Evolutionary conservation across 2,329 filamentous ascomycete genomes (phyloP).

Genomic region (Simplicillium sp.): DNA sequence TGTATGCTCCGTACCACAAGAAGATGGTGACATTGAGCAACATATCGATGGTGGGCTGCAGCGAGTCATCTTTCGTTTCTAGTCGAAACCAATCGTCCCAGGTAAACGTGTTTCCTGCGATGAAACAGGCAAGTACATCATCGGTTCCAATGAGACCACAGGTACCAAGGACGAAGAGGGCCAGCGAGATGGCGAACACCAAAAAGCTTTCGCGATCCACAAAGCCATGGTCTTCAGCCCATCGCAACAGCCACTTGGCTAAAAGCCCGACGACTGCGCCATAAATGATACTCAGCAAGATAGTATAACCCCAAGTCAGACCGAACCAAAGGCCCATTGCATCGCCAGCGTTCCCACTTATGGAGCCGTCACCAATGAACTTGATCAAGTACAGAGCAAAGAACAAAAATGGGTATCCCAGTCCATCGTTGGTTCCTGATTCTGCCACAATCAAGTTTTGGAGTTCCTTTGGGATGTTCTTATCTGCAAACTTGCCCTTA

Average conservation of each 20-base stretch:
- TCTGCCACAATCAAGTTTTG: slow-evolving; percentile 77
- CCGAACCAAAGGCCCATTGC: slow-evolving; percentile 78
- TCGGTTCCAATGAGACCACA: slow-evolving; percentile 82
- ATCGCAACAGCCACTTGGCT: slow-evolving; percentile 73
- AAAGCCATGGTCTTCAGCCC: slow-evolving; percentile 70
- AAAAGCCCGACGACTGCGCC: slow-evolving; percentile 71
- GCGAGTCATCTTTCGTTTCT: slow-evolving; percentile 78
- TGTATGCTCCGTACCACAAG: slow-evolving; percentile 82
- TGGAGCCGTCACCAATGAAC: slow-evolving; percentile 53
- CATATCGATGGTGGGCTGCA: slow-evolving; percentile 95
- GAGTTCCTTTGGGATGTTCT: slow-evolving; percentile 73
- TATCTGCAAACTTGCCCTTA: slow-evolving; percentile 87
- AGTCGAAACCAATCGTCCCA: slow-evolving; percentile 93
- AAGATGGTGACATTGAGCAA: slow-evolving; percentile 82
- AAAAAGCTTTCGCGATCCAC: slow-evolving; percentile 83
- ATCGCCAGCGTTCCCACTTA: slow-evolving; percentile 47
- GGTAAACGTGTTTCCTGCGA: slow-evolving; percentile 83
- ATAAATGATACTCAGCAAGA: slow-evolving; percentile 69
- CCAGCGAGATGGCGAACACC: slow-evolving; percentile 75
- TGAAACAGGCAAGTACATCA: slow-evolving; percentile 85
- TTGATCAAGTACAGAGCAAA: slow-evolving; percentile 77
- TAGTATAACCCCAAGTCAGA: slow-evolving; percentile 77
- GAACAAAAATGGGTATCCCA: slow-evolving; percentile 84
- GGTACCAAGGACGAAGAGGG: slow-evolving; percentile 79
- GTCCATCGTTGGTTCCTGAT: slow-evolving; percentile 80